A percentile compares a stretch with the other conserved stretches of the same genome.
Evolutionary conservation across 495 filamentous ascomycete genomes (phyloP).

Genomic region (Cladorrhinum samala): DNA sequence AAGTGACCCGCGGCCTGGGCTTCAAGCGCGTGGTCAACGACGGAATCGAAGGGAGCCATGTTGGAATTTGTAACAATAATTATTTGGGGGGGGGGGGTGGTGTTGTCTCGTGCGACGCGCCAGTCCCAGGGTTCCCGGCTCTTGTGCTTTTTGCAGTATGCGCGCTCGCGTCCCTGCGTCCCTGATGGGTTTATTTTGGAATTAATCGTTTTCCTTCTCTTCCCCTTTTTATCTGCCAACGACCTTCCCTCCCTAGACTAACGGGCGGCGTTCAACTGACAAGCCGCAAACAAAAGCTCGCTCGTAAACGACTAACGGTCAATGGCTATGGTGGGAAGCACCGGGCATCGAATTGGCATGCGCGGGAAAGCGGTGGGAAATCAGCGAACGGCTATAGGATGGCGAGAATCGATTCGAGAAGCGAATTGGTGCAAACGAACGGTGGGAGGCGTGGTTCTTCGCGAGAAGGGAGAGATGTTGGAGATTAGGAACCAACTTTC

Average conservation of each 20-base stretch:
- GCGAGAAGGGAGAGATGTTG: no score
- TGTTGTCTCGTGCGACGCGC: slow-evolving; percentile 1
- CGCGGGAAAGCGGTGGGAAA: neutral
- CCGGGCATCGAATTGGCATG: slow-evolving; percentile 3
- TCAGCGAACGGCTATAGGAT: neutral
- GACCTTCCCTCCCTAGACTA: neutral
- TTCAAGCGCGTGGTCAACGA: neutral
- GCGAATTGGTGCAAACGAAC: neutral
- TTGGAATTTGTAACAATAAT: neutral
- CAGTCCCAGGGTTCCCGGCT: neutral
- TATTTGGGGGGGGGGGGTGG: neutral
- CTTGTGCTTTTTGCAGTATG: neutral
- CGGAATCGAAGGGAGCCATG: slow-evolving; percentile 3
- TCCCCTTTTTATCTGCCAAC: slow-evolving; percentile 4
- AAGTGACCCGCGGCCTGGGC: neutral
- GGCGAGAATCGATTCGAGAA: neutral
- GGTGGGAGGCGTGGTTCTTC: neutral
- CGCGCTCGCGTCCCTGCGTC: neutral
- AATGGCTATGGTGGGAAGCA: neutral
- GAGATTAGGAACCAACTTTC: no score
- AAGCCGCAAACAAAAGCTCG: slow-evolving; percentile 4
- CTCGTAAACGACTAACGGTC: slow-evolving; percentile 2
- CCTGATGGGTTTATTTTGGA: neutral
- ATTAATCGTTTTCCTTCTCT: neutral
- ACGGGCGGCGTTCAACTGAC: slow-evolving; percentile 3